Evolutionary conservation across 768 basidiomycete species (phyloP).

Genomic region (Strobilomyces dryophilus): DNA sequence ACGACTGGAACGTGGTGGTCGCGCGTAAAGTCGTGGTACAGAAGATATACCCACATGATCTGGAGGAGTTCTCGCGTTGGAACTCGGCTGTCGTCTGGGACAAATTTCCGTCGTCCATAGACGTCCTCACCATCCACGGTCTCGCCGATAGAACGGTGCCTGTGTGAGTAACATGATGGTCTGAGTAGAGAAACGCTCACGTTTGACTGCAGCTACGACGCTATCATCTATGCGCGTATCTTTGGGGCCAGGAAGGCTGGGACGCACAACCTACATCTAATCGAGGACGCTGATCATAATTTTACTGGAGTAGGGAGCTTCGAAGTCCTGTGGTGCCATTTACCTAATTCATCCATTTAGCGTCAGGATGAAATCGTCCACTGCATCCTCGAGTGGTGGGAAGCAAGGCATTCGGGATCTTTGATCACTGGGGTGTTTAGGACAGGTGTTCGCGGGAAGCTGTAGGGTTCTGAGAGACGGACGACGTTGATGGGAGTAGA

Average conservation of each 20-base stretch:
- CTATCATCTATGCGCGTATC: constrained; percentile 60
- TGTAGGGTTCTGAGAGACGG: constrained; percentile 27
- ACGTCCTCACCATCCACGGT: constrained; percentile 81
- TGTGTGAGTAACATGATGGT: constrained; percentile 43
- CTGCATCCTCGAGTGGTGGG: constrained; percentile 67
- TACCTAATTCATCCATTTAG: constrained; percentile 24
- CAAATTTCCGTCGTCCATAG: constrained; percentile 53
- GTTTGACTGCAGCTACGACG: constrained; percentile 53
- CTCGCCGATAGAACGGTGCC: constrained; percentile 64
- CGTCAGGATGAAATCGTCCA: constrained; percentile 65
- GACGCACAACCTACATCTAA: constrained; percentile 63
- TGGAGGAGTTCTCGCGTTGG: constrained; percentile 60
- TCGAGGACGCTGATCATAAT: constrained; percentile 80
- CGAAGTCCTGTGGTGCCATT: background rate
- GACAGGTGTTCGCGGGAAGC: constrained; percentile 48
- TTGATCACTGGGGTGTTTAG: constrained; percentile 63
- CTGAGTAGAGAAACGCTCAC: background rate
- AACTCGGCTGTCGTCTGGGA: constrained; percentile 67
- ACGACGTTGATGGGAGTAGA: background rate
- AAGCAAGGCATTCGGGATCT: constrained; percentile 39
- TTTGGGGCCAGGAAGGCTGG: constrained; percentile 56
- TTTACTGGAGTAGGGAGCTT: constrained; percentile 49
- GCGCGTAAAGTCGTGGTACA: constrained; percentile 56
- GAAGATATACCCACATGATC: constrained; percentile 53
- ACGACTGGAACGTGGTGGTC: constrained; percentile 59